Conservation (phyloP, 306 rosid species). For the Citrullus mucosospermus region DNA sequence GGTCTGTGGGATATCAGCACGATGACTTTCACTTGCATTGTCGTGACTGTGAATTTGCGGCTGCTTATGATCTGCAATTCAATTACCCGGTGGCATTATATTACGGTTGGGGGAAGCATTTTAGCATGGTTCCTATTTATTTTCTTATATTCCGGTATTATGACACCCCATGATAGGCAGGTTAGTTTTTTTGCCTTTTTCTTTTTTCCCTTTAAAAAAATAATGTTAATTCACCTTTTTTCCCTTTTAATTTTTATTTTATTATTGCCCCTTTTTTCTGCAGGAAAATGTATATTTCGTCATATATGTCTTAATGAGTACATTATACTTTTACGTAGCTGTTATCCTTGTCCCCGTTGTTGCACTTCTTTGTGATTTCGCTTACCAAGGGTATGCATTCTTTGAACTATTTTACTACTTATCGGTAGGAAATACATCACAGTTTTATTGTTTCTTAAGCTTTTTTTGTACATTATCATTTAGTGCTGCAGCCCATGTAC, state of each 20-base stretch:
- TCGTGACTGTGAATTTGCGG: constrained; percentile 77
- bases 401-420: neutral
- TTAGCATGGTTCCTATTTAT: constrained; percentile 76
- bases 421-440: neutral
- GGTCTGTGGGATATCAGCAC: constrained; percentile 97
- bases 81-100: constrained; percentile 80
- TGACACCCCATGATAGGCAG: constrained; percentile 55
- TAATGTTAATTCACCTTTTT: neutral
- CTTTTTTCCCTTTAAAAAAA: neutral
- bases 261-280: constrained; percentile 13
- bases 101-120: constrained; percentile 91
- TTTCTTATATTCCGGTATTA: constrained; percentile 58
- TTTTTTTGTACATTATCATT: neutral
- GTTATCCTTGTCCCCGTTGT: constrained; percentile 68
- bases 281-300: constrained; percentile 81
- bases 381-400: constrained; percentile 69
- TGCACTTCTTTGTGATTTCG: constrained; percentile 77
- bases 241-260: neutral
- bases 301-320: constrained; percentile 81
- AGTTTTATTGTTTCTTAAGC: neutral
- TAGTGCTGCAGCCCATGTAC: neutral
- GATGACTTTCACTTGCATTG: constrained; percentile 86
- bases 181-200: constrained; percentile 23
- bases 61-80: constrained; percentile 79
- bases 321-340: constrained; percentile 64